Conservation (phyloP, 371 early-diverging fungal species). For the Choanephora cucurbitarum region DNA sequence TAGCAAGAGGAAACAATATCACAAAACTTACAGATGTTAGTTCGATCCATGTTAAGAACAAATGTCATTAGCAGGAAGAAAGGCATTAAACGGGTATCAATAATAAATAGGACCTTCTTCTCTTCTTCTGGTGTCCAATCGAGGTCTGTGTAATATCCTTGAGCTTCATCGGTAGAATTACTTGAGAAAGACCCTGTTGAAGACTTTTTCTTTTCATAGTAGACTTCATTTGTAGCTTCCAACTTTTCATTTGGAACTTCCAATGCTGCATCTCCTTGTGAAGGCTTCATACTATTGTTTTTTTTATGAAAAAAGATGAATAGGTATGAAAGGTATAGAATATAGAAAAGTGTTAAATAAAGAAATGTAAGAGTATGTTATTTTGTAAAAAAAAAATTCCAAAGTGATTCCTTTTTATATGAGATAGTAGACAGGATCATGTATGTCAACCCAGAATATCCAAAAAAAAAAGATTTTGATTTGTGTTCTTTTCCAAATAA, state of each 20-base stretch:
- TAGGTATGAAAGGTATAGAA: no score
- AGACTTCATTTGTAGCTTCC: neutral
- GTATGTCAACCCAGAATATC: no score
- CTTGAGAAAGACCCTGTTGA: neutral
- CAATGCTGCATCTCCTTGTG: neutral
- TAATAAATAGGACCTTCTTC: conserved; percentile 15
- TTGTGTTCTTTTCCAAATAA: no score
- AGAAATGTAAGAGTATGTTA: no score
- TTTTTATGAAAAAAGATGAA: no score
- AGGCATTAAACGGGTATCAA: conserved; percentile 31
- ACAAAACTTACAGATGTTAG: conserved; percentile 4
- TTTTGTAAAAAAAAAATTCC: no score
- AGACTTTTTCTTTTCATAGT: neutral
- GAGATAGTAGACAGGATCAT: no score
- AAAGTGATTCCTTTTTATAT: no score
- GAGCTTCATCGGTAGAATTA: neutral
- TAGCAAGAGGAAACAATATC: no score
- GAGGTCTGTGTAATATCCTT: conserved; percentile 14
- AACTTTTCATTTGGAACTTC: neutral
- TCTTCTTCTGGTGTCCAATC: conserved; percentile 42
- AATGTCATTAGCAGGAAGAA: conserved; percentile 29
- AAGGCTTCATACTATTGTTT: neutral
- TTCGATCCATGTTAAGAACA: conserved; percentile 1
- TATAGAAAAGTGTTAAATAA: no score
- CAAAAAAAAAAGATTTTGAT: no score